Conservation (phyloP, 331 rosid genomes). For the Prunus yedoensis region DNA sequence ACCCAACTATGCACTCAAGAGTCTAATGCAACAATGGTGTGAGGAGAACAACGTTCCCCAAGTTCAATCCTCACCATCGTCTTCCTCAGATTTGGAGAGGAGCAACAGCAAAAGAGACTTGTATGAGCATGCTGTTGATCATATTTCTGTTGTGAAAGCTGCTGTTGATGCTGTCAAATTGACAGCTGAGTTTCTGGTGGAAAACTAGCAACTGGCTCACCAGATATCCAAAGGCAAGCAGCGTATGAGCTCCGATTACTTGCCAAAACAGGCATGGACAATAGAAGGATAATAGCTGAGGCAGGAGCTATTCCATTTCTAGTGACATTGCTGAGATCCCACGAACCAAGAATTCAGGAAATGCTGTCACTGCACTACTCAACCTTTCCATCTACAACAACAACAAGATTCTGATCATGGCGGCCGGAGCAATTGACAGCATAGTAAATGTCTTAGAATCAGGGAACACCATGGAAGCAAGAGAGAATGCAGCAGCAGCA, state of each 20-base stretch:
- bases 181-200: slow-evolving; percentile 98
- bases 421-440: slow-evolving; percentile 79
- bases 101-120: slow-evolving; percentile 34
- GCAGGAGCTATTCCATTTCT: slow-evolving; percentile 94
- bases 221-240: slow-evolving; percentile 79
- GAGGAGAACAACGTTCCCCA: slow-evolving; percentile 51
- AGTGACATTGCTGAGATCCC: slow-evolving; percentile 57
- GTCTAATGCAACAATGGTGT: slow-evolving; percentile 81
- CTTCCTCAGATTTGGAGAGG: slow-evolving; percentile 32
- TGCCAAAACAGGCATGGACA: slow-evolving; percentile 76
- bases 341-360: slow-evolving; percentile 81
- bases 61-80: slow-evolving; percentile 33
- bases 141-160: slow-evolving; percentile 65
- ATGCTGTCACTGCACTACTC: slow-evolving; percentile 76
- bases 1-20: slow-evolving; percentile 85
- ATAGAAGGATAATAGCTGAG: slow-evolving; percentile 72
- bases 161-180: slow-evolving; percentile 79
- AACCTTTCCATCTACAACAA: slow-evolving; percentile 83
- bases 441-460: slow-evolving; percentile 68
- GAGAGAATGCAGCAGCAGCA: slow-evolving; percentile 91
- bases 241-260: slow-evolving; percentile 87
- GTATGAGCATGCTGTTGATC: slow-evolving; percentile 47
- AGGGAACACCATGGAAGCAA: slow-evolving; percentile 83
- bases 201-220: slow-evolving; percentile 89
- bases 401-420: slow-evolving; percentile 77